phyloP scores from a whole-genome alignment of 176 grass and related monocot species.

The Ampelocalamus luodianensis region DNA sequence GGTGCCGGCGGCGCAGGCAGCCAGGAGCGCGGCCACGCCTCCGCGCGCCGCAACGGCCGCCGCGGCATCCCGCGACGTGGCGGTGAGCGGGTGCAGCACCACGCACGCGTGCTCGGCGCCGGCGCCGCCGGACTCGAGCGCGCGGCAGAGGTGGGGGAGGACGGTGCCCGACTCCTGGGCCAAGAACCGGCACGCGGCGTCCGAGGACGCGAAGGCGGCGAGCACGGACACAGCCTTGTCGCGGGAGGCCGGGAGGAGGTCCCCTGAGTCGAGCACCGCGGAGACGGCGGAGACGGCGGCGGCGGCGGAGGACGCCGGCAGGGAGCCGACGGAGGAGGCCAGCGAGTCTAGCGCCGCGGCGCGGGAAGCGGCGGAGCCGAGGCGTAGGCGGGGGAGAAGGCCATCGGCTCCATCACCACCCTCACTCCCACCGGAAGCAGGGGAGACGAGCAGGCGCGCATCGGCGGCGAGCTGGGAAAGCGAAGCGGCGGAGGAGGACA shows the following conservation, averaged over 20 bases:
- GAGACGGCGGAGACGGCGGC: conserved; percentile 46
- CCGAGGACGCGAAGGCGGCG: conserved; percentile 53
- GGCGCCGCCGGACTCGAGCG: conserved; percentile 46
- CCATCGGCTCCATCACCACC: neutral
- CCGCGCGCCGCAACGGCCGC: conserved; percentile 61
- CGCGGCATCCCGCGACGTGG: conserved; percentile 50
- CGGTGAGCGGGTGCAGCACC: conserved; percentile 62
- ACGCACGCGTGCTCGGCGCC: conserved; percentile 55
- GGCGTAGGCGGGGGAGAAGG: conserved; percentile 46
- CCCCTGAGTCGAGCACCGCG: conserved; percentile 58
- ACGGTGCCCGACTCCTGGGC: conserved; percentile 44
- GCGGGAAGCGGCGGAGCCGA: conserved; percentile 50
- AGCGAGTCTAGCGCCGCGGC: conserved; percentile 55
- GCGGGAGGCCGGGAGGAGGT: conserved; percentile 41
- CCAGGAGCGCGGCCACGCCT: conserved; percentile 72
- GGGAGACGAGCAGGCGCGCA: conserved; percentile 53
- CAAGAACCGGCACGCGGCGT: conserved; percentile 30
- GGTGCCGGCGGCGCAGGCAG: conserved; percentile 57
- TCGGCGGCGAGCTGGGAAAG: conserved; percentile 58
- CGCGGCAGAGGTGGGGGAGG: conserved; percentile 52
- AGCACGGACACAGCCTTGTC: conserved; percentile 57
- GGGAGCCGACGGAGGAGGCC: neutral
- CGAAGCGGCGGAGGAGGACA: conserved; percentile 50
- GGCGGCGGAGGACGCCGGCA: conserved; percentile 37
- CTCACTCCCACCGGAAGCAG: neutral